phyloP scores from a whole-genome alignment of 2,329 filamentous ascomycete species.

The Trichothecium roseum region DNA sequence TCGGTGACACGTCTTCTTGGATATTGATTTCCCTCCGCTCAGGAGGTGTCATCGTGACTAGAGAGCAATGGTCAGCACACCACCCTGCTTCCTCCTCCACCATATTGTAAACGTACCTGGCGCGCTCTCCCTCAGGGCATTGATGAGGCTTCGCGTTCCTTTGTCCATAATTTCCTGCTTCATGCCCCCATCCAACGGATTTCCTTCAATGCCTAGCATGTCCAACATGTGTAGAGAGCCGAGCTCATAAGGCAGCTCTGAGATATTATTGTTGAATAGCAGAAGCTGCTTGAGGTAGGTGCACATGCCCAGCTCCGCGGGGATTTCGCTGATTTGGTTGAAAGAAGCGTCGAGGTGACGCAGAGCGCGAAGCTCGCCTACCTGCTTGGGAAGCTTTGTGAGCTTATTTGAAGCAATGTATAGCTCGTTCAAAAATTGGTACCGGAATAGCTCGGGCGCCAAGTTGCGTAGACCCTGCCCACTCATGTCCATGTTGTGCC shows the following conservation, averaged over 20 bases:
- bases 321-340: slow-evolving; percentile 74
- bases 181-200: slow-evolving; percentile 65
- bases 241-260: slow-evolving; percentile 72
- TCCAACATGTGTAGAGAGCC: slow-evolving; percentile 84
- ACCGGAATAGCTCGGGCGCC: slow-evolving; percentile 69
- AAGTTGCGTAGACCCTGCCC: slow-evolving; percentile 89
- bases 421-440: slow-evolving; percentile 81
- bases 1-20: slow-evolving; percentile 50
- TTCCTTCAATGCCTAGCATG: slow-evolving; percentile 84
- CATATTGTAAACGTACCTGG: slow-evolving; percentile 51
- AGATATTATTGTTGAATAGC: slow-evolving; percentile 84
- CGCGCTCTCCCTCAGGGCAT: slow-evolving; percentile 71
- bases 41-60: slow-evolving; percentile 33
- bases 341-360: slow-evolving; percentile 78
- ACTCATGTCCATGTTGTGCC: slow-evolving; percentile 88
- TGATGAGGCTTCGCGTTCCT: slow-evolving; percentile 78
- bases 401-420: slow-evolving; percentile 93
- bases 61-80: not conserved
- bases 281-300: slow-evolving; percentile 79
- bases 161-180: slow-evolving; percentile 79
- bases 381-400: slow-evolving; percentile 63
- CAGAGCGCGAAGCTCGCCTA: slow-evolving; percentile 74
- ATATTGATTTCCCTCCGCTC: slow-evolving; percentile 73
- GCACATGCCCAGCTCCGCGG: slow-evolving; percentile 92
- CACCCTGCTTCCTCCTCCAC: not conserved